Evolutionary conservation across 2,329 filamentous ascomycete genomes (phyloP).

Genomic region (Aspergillus hiratsukae): DNA sequence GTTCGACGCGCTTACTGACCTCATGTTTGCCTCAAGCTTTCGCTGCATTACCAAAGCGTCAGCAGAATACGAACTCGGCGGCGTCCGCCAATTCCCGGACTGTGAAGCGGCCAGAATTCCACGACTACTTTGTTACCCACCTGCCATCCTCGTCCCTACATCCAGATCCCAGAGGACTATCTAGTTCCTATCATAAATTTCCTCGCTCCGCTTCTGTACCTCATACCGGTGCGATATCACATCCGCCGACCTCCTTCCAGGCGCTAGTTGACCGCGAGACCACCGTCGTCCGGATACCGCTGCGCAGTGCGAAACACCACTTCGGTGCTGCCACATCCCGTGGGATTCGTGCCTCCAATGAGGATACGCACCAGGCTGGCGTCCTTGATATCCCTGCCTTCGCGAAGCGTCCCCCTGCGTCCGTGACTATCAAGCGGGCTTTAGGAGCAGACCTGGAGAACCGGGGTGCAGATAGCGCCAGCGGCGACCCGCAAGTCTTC

Average conservation of each 20-base stretch:
- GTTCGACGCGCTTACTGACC: neutral
- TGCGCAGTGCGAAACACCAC: conserved; percentile 92
- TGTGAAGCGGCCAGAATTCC: conserved; percentile 57
- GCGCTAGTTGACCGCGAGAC: conserved; percentile 68
- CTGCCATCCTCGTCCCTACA: conserved; percentile 89
- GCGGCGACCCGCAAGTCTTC: conserved; percentile 91
- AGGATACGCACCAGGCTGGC: conserved; percentile 90
- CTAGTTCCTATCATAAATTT: conserved; percentile 74
- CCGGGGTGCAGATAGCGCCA: conserved; percentile 66
- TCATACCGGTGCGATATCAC: conserved; percentile 53
- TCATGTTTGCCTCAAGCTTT: conserved; percentile 24
- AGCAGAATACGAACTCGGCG: conserved; percentile 20
- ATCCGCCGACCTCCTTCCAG: conserved; percentile 55
- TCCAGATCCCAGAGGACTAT: conserved; percentile 67
- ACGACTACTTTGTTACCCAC: conserved; percentile 97
- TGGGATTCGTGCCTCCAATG: conserved; percentile 82
- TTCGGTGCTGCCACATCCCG: conserved; percentile 77
- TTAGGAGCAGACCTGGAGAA: conserved; percentile 42
- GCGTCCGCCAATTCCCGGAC: conserved; percentile 8
- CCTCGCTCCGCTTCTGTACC: conserved; percentile 80
- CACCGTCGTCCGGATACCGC: conserved; percentile 89
- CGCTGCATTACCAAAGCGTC: conserved; percentile 23
- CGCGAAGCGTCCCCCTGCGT: conserved; percentile 72
- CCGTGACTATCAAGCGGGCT: conserved; percentile 42
- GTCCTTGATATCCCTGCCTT: conserved; percentile 92